phyloP scores from a whole-genome alignment of 1,284 basidiomycete genomes.

The Calocybe gambosa region DNA sequence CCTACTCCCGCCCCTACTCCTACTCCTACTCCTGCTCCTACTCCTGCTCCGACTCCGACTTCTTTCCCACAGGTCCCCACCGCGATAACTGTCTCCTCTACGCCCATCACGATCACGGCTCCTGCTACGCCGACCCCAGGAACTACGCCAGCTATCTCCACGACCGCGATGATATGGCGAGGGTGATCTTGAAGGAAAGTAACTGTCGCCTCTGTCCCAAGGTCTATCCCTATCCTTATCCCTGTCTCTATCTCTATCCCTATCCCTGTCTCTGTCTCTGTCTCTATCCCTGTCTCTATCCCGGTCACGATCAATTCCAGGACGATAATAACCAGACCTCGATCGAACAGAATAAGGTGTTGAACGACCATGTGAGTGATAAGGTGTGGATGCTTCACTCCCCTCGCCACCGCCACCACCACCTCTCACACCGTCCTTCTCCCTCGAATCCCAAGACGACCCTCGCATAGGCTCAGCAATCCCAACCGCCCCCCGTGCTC shows the following conservation, averaged over 20 bases:
- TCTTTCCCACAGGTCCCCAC: slow-evolving; percentile 14
- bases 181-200: slow-evolving; percentile 5
- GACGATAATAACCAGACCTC: neutral
- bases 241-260: slow-evolving; percentile 14
- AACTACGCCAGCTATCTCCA: slow-evolving; percentile 7
- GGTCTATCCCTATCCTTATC: slow-evolving; percentile 13
- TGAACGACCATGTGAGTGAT: neutral
- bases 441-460: slow-evolving; percentile 1
- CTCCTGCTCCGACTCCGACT: slow-evolving; percentile 23
- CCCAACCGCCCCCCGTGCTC: slow-evolving; percentile 4
- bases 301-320: slow-evolving; percentile 7
- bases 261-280: slow-evolving; percentile 10
- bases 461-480: slow-evolving; percentile 14
- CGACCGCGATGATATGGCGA: slow-evolving; percentile 1
- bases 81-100: neutral
- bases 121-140: slow-evolving; percentile 16
- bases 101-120: slow-evolving; percentile 4
- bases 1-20: slow-evolving; percentile 6
- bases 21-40: slow-evolving; percentile 6
- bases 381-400: slow-evolving; percentile 10
- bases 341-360: neutral
- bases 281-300: slow-evolving; percentile 17
- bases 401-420: slow-evolving; percentile 14
- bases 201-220: slow-evolving; percentile 9
- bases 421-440: slow-evolving; percentile 12